Conservation (phyloP, 2,329 filamentous ascomycete species). For the Fusarium newnesense region DNA sequence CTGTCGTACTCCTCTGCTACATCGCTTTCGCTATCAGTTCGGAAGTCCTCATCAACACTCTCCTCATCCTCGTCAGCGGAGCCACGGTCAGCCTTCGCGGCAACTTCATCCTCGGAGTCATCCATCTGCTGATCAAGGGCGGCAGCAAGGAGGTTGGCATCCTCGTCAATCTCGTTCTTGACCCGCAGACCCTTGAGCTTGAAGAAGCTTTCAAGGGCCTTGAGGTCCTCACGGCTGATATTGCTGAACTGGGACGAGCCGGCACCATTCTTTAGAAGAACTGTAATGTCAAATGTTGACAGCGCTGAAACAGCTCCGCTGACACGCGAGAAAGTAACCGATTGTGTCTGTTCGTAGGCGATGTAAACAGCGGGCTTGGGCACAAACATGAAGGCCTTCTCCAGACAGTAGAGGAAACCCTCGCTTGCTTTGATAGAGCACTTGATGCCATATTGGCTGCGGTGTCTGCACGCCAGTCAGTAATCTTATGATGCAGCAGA, state of each 20-base stretch:
- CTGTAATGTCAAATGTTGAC: slow-evolving; percentile 96
- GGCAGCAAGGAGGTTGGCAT: slow-evolving; percentile 81
- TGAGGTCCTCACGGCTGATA: slow-evolving; percentile 98
- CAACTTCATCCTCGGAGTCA: slow-evolving; percentile 85
- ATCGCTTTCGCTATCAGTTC: slow-evolving; percentile 90
- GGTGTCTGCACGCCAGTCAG: slow-evolving; percentile 69
- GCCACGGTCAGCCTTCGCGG: slow-evolving; percentile 79
- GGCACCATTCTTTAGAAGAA: slow-evolving; percentile 86
- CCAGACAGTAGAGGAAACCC: slow-evolving; percentile 94
- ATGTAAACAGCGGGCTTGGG: slow-evolving; percentile 98
- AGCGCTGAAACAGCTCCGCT: slow-evolving; percentile 93
- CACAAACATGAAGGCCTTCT: slow-evolving; percentile 99
- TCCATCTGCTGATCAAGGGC: slow-evolving; percentile 87
- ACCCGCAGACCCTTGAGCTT: slow-evolving; percentile 93
- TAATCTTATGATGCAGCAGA: slow-evolving; percentile 21
- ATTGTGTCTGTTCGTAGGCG: slow-evolving; percentile 90
- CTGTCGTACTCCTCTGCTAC: slow-evolving; percentile 97
- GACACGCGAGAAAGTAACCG: slow-evolving; percentile 94
- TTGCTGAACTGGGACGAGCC: slow-evolving; percentile 97
- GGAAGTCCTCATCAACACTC: slow-evolving; percentile 95
- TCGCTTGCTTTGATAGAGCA: slow-evolving; percentile 99
- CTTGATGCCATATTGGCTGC: slow-evolving; percentile 94
- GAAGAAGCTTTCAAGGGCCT: slow-evolving; percentile 97
- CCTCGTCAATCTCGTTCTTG: slow-evolving; percentile 99
- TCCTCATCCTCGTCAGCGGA: slow-evolving; percentile 97